Evolutionary conservation across 176 grass and related monocot species (phyloP), one percentile per base, ranked within the genome.

Genomic region (barley (Hordeum vulgare)): DNA sequence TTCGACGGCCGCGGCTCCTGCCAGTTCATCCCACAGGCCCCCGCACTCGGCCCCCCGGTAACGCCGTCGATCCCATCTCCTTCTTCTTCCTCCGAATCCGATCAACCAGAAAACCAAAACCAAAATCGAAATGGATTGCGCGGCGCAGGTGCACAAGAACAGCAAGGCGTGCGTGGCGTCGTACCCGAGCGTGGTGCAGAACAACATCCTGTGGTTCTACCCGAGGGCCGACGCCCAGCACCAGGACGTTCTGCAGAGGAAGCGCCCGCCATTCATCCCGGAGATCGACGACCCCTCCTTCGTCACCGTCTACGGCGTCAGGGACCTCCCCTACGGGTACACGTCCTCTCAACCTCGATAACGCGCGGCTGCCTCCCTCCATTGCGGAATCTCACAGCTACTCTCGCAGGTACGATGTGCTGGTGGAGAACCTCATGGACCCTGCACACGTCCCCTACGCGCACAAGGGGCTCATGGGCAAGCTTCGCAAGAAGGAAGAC

Each of bases 131-230:
- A 13, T 42, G 42, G 42, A 54, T 33, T 40, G 49, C 8, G 27
- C 41, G 40, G 33, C 3, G 40, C 89, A 94, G 94, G 85, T 97
- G 85, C 86, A 97, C 76, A 88, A 57, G 74, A 95, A 82, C 79
- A 86, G 76, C 49, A 95, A 85, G 85, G 93, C 92, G 4, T 95
- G 96, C 66, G 93, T 80, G 62, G 90, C 88, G 80, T 85, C 87
- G 53, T 98, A 98, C 81, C 96, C 96, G 12, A 77, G 93, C 76
- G 71, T 95, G 27, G 93, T 88, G 41, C 90, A 93, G 74, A 95
- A 98, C 75, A 85, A 90, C 66, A 83, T 98, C 69, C 71, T 98
- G 33, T 98, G 96, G 96, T 95, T 98, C 84, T 95, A 91, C 85
- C 91, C 96, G 10, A 95, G 81, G 58, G 57, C 76, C 15, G 88